These are phyloP conservation scores for Notholithocarpus densiflorus DNA, from an alignment of 306 rosid genomes.

Conservation along the genomic window DNA sequence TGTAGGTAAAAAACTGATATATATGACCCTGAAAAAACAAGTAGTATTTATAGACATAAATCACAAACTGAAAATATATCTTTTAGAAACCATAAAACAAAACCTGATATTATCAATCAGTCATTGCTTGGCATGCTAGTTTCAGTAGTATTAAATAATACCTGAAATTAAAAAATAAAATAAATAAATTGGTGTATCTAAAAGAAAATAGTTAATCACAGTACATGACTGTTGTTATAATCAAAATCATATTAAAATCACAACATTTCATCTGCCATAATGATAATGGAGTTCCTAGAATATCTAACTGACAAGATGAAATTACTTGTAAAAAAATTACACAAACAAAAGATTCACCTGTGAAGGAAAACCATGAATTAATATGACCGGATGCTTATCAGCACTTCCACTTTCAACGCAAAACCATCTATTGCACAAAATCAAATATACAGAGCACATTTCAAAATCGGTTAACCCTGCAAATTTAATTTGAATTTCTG, in stretches of 20 bases:
- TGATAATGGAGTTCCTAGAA: background rate
- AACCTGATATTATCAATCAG: too few species aligned
- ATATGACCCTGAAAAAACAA: background rate
- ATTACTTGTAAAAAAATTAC: background rate
- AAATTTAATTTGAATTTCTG: constrained; percentile 38
- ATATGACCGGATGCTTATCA: constrained; percentile 70
- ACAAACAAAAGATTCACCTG: constrained; percentile 50
- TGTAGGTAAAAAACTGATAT: background rate
- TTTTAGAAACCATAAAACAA: background rate
- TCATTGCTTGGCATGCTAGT: too few species aligned
- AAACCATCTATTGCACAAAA: constrained; percentile 87
- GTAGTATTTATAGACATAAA: background rate
- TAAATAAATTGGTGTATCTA: too few species aligned
- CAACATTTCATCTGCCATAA: background rate
- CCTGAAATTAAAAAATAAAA: too few species aligned
- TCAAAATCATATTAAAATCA: background rate
- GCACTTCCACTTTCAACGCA: constrained; percentile 79
- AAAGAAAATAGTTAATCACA: background rate
- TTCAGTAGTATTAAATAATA: too few species aligned
- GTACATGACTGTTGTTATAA: background rate
- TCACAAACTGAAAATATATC: background rate
- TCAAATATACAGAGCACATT: constrained; percentile 41
- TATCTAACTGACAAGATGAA: background rate
- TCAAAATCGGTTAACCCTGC: constrained; percentile 45
- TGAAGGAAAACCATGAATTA: constrained; percentile 91